Base-by-base conservation (phyloP, 2,329 filamentous ascomycete species). In the Aspergillus tamarii region DNA sequence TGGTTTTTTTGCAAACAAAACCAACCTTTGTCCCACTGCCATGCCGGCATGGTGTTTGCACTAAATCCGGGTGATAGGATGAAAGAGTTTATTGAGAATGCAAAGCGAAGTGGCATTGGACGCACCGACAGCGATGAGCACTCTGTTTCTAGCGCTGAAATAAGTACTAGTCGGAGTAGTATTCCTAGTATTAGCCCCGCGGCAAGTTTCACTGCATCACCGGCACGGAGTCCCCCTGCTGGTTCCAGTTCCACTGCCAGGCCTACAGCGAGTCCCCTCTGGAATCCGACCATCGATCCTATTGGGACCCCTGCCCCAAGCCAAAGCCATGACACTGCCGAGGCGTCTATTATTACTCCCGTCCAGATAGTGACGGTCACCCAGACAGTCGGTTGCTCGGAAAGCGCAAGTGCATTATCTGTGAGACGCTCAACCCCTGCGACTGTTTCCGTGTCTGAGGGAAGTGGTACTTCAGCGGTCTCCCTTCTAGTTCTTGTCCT, bases 1-100 rank as follows among this genome's bases (percentile, higher is more conserved):
- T 74, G 70, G 68, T 73, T 73, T 46, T 74, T 72, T 55, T 72
- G 66, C 57, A 57, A 64, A 19, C 69, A 73, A 52, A 65, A 61
- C 26, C 30, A 60, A 32, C 64, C 66, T 36, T 60, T 58, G 43
- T 56, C 64, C 43, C 67, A 74, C 57, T 73, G 68, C 58, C 61
- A 67, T 63, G 62, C 66, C 32, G 70, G 71, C n/a, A 74, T 73
- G 69, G 65, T 73, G 19, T 70, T 74, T 61, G 70, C 64, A 28
- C 43, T 74, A 14, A 74, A 74, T 57, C 67, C 68, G 32, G 68
- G 60, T 12, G 61, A 65, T 26, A 62, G 67, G 39, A 70, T 73
- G 63, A 45, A 61, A 5, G 2, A 48, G 30, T 69, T 72, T 58
- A 64, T 66, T 14, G 39, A 50, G 1, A 69, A 69, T 60, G 60